Evolutionary conservation across 192 early-diverging fungal species (phyloP).

Genomic region (Backusella tuberculispora): DNA sequence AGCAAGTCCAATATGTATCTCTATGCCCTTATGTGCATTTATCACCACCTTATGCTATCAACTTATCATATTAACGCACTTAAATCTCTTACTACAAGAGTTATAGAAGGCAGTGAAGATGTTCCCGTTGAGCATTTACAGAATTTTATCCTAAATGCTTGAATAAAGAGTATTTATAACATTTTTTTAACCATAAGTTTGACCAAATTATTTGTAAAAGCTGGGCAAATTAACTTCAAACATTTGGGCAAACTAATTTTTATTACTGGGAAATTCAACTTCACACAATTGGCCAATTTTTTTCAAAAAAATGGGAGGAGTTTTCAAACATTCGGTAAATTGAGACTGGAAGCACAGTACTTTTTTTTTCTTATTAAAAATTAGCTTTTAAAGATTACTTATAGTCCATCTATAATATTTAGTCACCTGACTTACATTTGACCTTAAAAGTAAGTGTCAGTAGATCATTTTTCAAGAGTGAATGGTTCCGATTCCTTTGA

Average conservation of each 20-base stretch:
- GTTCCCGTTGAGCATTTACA: too few relatives aligned
- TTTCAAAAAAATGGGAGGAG: too few relatives aligned
- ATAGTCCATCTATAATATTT: background rate
- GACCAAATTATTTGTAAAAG: too few relatives aligned
- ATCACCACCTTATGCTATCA: background rate
- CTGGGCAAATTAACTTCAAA: too few relatives aligned
- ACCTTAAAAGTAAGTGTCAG: constrained; percentile 77
- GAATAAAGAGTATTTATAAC: too few relatives aligned
- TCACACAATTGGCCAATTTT: too few relatives aligned
- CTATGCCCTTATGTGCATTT: background rate
- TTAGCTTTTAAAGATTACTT: constrained; percentile 1
- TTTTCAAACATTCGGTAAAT: too few relatives aligned
- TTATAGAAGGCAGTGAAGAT: background rate
- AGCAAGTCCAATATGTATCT: background rate
- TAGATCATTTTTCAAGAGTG: constrained; percentile 74
- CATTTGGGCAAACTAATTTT: too few relatives aligned
- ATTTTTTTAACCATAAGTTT: too few relatives aligned
- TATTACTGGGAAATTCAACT: too few relatives aligned
- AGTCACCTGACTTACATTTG: constrained; percentile 14
- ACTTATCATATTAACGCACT: background rate
- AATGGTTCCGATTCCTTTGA: constrained; percentile 71
- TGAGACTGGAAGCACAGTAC: too few relatives aligned
- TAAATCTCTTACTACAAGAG: background rate
- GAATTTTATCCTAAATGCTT: too few relatives aligned
- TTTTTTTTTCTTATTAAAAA: background rate